phyloP scores from a whole-genome alignment of 495 filamentous ascomycete genomes.

The Penicillium diatomitis region DNA sequence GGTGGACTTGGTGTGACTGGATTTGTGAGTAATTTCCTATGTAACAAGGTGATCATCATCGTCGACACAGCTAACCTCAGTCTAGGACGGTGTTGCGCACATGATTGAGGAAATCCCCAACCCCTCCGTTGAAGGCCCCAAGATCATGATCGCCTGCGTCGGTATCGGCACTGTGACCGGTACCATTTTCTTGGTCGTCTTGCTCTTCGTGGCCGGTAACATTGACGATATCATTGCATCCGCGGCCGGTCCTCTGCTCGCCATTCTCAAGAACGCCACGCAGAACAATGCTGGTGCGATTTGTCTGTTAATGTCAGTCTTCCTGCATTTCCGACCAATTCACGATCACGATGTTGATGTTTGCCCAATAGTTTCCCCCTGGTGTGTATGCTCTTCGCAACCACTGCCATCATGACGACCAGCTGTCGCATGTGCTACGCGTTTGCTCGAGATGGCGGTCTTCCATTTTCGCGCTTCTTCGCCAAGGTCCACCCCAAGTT shows the following conservation, averaged over 20 bases:
- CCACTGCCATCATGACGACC: conserved; percentile 66
- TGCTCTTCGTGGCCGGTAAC: conserved; percentile 55
- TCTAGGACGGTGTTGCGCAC: conserved; percentile 45
- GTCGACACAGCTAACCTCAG: conserved; percentile 4
- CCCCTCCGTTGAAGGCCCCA: conserved; percentile 53
- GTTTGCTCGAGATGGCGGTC: conserved; percentile 62
- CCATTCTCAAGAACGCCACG: conserved; percentile 65
- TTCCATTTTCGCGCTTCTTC: conserved; percentile 58
- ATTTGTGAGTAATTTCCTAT: conserved; percentile 30
- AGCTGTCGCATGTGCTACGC: conserved; percentile 70
- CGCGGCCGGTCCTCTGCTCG: conserved; percentile 53
- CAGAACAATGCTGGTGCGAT: conserved; percentile 54
- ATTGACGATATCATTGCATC: conserved; percentile 52
- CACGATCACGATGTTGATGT: conserved; percentile 1
- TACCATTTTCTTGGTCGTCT: conserved; percentile 54
- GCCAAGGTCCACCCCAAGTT: conserved; percentile 53
- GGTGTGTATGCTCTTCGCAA: conserved; percentile 62
- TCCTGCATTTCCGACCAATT: not conserved
- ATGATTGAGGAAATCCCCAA: conserved; percentile 62
- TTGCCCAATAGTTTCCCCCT: conserved; percentile 49
- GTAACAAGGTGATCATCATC: not conserved
- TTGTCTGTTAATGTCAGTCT: conserved; percentile 53
- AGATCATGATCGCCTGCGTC: conserved; percentile 66
- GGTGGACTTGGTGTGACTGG: conserved; percentile 53
- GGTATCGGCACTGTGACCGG: conserved; percentile 60